These are phyloP conservation scores for Nicotiana tabacum DNA, from an alignment of 257 asterid genomes.

Conservation along the genomic window DNA sequence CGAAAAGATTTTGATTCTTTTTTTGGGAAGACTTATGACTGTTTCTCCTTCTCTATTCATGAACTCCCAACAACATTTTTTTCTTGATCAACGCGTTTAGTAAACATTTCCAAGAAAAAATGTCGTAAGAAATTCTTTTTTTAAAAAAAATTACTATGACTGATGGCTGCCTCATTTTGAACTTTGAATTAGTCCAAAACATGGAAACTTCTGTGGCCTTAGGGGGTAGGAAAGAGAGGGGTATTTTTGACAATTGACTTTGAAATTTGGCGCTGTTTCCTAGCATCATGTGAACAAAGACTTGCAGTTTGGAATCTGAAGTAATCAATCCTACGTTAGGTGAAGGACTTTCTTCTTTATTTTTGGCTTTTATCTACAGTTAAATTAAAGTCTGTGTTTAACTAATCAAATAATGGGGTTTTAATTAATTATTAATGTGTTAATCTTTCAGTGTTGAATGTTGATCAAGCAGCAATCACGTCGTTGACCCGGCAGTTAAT, in stretches of 20 bases:
- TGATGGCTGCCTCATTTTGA: not conserved
- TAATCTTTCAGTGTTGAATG: not conserved
- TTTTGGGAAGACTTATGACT: not conserved
- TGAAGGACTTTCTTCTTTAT: not conserved
- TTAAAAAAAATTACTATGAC: not conserved
- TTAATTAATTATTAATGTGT: not conserved
- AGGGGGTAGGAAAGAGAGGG: not conserved
- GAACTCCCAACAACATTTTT: not conserved
- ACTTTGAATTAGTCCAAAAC: conserved; percentile 12
- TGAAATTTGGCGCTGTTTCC: conserved; percentile 5
- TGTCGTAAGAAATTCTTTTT: not conserved
- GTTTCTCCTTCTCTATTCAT: not conserved
- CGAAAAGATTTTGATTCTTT: not conserved
- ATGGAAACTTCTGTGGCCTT: not conserved
- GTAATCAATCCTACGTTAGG: not conserved
- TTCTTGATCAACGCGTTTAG: conserved; percentile 22
- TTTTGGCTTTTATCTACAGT: not conserved
- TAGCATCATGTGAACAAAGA: conserved; percentile 1
- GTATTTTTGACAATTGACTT: not conserved
- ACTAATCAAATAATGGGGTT: not conserved
- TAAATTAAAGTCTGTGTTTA: not conserved
- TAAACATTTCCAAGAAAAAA: not conserved
- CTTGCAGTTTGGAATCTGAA: not conserved
- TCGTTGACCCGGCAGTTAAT: conserved; percentile 9
- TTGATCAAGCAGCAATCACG: conserved; percentile 9